A percentile compares a stretch with the other conserved stretches of the same genome.
These are phyloP conservation scores for Saccharomycopsis vini DNA, from an alignment of 805 yeast species.

Conservation along the genomic window DNA sequence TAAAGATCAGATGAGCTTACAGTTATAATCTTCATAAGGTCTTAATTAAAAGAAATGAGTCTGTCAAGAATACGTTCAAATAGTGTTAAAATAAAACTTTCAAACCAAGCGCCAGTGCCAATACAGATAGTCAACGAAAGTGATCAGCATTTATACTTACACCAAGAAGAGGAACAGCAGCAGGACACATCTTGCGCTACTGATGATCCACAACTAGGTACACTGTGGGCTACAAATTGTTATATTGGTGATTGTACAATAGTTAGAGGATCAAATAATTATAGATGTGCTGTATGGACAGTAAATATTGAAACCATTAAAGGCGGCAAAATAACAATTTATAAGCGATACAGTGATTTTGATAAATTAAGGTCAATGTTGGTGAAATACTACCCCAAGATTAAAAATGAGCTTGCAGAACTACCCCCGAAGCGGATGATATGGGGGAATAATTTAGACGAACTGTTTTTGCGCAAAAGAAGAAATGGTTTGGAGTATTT, in stretches of 20 bases:
- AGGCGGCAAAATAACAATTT: constrained; percentile 12
- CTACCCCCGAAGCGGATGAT: constrained; percentile 13
- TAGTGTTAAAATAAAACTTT: no score
- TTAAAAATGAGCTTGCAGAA: constrained; percentile 8
- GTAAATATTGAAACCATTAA: constrained; percentile 15
- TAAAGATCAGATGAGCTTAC: no score
- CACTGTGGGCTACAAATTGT: constrained; percentile 14
- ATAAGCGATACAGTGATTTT: constrained; percentile 18
- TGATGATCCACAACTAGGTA: not conserved
- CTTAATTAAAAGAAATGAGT: no score
- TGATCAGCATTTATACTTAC: no score
- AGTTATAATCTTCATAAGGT: no score
- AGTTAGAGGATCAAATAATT: constrained; percentile 11
- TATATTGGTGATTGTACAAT: constrained; percentile 19
- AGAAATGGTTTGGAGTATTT: constrained; percentile 18
- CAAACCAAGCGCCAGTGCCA: no score
- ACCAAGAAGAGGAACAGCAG: no score
- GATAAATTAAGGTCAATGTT: constrained; percentile 12
- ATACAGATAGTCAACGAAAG: no score
- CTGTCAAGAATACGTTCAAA: no score
- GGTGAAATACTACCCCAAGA: constrained; percentile 15
- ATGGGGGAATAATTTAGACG: constrained; percentile 14
- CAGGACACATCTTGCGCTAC: no score
- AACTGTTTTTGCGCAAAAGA: constrained; percentile 11
- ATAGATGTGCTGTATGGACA: constrained; percentile 16